A percentile compares a stretch with the other conserved stretches of the same genome.
These are phyloP conservation scores for Filosporella fistucella DNA, from an alignment of 495 filamentous ascomycete species.

Conservation along the genomic window DNA sequence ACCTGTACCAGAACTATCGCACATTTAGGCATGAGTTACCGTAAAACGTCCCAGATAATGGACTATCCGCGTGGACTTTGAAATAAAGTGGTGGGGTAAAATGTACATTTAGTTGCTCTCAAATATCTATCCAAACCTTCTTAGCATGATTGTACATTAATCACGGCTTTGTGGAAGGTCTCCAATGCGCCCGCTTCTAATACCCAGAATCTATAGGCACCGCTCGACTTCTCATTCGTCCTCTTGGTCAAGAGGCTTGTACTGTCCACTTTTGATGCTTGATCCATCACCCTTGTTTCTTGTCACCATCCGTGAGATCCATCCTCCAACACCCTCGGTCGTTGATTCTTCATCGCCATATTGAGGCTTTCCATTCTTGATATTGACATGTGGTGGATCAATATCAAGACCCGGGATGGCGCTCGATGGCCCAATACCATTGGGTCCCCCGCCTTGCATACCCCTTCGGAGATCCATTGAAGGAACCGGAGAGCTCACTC, in stretches of 20 bases:
- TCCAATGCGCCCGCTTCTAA: too few species aligned
- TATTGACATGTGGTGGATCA: constrained; percentile 53
- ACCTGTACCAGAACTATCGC: too few species aligned
- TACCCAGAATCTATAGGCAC: background rate
- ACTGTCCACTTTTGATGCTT: constrained; percentile 45
- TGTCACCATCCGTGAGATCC: constrained; percentile 44
- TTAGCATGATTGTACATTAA: too few species aligned
- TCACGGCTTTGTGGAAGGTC: too few species aligned
- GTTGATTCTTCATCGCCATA: constrained; percentile 26
- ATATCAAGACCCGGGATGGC: constrained; percentile 71
- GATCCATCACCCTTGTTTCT: constrained; percentile 42
- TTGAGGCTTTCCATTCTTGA: constrained; percentile 43
- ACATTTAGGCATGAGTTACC: too few species aligned
- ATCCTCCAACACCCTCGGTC: constrained; percentile 42
- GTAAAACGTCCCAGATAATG: too few species aligned
- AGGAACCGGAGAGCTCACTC: constrained; percentile 67
- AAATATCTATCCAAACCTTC: too few species aligned
- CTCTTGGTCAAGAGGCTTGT: constrained; percentile 61
- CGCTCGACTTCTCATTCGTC: constrained; percentile 28
- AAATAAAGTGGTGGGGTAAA: too few species aligned
- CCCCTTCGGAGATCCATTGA: constrained; percentile 65
- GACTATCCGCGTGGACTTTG: too few species aligned
- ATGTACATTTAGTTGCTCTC: too few species aligned
- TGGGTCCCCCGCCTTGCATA: constrained; percentile 3
- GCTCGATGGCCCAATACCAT: constrained; percentile 29